phyloP scores from a whole-genome alignment of 2,329 filamentous ascomycete genomes.

The Lecanoromycetidae sp. region DNA sequence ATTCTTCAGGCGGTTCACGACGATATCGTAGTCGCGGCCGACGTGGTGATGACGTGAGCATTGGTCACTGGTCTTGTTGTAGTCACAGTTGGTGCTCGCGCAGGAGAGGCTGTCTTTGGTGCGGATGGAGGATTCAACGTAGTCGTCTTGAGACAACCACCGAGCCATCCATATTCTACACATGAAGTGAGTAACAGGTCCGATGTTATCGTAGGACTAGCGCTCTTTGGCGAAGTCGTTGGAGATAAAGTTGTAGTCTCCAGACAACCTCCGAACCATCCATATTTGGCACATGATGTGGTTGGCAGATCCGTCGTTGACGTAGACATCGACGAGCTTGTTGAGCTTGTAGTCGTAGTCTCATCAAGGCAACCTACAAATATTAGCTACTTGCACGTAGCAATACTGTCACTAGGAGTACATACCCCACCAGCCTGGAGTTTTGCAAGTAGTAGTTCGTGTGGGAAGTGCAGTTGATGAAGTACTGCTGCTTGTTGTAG shows the following conservation, averaged over 20 bases:
- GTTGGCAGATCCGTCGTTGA: slow-evolving; percentile 37
- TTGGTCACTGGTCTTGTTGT: slow-evolving; percentile 12
- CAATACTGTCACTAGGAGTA: background rate
- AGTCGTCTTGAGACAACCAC: slow-evolving; percentile 25
- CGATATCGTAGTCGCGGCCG: background rate
- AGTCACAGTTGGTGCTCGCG: slow-evolving; percentile 6
- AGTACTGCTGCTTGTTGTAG: slow-evolving; percentile 42
- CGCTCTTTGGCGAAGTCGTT: slow-evolving; percentile 28
- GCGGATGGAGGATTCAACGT: background rate
- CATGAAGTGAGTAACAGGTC: no score
- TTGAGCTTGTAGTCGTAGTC: slow-evolving; percentile 38
- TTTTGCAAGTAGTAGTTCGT: slow-evolving; percentile 75
- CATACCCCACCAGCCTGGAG: slow-evolving; percentile 79
- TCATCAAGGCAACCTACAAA: slow-evolving; percentile 53
- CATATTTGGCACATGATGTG: slow-evolving; percentile 48
- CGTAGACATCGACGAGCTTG: slow-evolving; percentile 25
- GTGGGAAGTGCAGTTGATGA: slow-evolving; percentile 51
- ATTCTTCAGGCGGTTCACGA: background rate
- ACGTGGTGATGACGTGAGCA: background rate
- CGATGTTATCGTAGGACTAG: slow-evolving; percentile 26
- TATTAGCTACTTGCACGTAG: background rate
- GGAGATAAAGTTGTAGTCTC: slow-evolving; percentile 35
- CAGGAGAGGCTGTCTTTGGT: background rate
- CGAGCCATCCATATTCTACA: slow-evolving; percentile 37
- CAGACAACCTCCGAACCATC: slow-evolving; percentile 53